Evolutionary conservation across 1,139 yeast genomes (phyloP), one percentile per base, ranked within the genome.

Genomic region (Protomyces pachydermus): DNA sequence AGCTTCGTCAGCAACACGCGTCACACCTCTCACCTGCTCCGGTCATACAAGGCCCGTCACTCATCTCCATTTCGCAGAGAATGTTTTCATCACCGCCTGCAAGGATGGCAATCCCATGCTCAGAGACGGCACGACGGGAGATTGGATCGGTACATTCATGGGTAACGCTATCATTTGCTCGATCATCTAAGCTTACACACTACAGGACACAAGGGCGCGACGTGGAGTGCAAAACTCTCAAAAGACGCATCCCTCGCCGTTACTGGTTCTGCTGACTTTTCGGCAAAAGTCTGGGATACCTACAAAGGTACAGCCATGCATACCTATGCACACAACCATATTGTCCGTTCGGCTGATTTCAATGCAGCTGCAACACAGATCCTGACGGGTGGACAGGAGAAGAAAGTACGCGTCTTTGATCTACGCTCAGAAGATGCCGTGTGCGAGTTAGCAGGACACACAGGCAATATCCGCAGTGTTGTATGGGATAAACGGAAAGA

Each of bases 11-110:
- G 48, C 48, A 42, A 56, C 62, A 20, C 28, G 62, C 14, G 62
- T 58, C 20, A 58, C 62, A 12, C 62, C 62, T 34, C 35, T 58
- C 51, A 60, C 58, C 48, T 60, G 78, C 65, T 74, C 77, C 12
- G 78, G 78, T 50, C 78, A 76, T 63, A 74, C 77, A 16, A 70
- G 78, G 37, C 78, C 78, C 1, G 78, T 76, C 51, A 74, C 78
- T 3, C 75, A 76, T 64, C 67, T 76, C 56, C 66, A 72, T 38
- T 75, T 74, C 63, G 73, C 76, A 16, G 72, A 70, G 14, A 42
- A 66, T 18, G 66, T 69, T 50, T 64, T 75, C 67, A 72, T 75
- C 16, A 74, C 77, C 3, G 74, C 77, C n/a, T 75, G 78, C 68
- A 75, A 75, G 72, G 78, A 76, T 66, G 78, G 78, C 3, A 70